Conservation (phyloP, 1,139 yeast genomes). For the Kodamaea sp. region DNA sequence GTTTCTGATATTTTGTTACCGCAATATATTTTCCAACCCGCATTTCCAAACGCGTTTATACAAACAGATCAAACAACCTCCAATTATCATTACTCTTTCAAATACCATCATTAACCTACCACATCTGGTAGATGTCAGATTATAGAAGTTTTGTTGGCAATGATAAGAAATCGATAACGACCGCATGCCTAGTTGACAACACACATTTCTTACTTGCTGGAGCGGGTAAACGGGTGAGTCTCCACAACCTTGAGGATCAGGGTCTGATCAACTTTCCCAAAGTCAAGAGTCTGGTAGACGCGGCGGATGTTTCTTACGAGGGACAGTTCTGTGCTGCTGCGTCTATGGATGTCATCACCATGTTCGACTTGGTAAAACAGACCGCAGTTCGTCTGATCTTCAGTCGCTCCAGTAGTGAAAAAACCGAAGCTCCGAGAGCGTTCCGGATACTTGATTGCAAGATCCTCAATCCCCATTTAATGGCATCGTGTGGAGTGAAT, state of each 20-base stretch:
- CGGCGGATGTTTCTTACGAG: constrained; percentile 15
- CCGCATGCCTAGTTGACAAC: constrained; percentile 18
- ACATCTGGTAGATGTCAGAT: no score
- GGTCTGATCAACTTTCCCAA: constrained; percentile 16
- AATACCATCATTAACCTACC: no score
- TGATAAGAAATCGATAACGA: constrained; percentile 22
- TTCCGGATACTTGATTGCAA: constrained; percentile 18
- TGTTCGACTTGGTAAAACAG: constrained; percentile 18
- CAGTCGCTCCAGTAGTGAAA: no score
- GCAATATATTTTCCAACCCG: no score
- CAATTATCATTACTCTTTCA: no score
- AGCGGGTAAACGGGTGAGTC: constrained; percentile 23
- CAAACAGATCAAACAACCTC: no score
- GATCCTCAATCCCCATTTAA: constrained; percentile 15
- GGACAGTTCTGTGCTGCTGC: constrained; percentile 14
- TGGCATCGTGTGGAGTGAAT: constrained; percentile 29
- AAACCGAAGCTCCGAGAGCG: no score
- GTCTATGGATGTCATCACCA: constrained; percentile 12
- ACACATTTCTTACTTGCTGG: constrained; percentile 25
- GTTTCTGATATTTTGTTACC: no score
- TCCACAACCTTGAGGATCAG: constrained; percentile 16
- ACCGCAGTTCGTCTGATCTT: constrained; percentile 9
- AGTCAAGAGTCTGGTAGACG: constrained; percentile 19
- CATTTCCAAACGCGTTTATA: no score
- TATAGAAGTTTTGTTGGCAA: constrained; percentile 7